Percentiles rank a stretch among this genome's conserved stretches.
Evolutionary conservation across 192 early-diverging fungal species (phyloP).

Genomic region (Gigaspora rosea): DNA sequence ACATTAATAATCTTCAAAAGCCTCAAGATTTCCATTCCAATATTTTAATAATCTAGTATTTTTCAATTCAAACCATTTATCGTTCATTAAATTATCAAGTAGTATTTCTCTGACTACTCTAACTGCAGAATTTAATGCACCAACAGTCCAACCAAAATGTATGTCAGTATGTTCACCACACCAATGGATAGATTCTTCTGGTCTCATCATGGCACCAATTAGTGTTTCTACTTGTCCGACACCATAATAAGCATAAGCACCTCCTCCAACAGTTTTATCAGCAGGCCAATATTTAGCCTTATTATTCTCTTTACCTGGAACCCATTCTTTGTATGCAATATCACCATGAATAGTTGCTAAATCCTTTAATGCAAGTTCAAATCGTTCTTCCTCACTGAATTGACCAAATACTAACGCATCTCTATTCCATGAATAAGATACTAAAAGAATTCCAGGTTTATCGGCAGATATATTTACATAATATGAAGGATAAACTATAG

Average conservation of each 20-base stretch:
- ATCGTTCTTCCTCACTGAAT: not conserved
- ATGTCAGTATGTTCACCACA: conserved; percentile 41
- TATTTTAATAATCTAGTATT: not conserved
- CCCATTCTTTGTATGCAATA: conserved; percentile 22
- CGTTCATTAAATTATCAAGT: not conserved
- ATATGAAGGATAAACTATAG: conserved; percentile 32
- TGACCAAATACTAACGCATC: conserved; percentile 17
- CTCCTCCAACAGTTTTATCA: conserved; percentile 32
- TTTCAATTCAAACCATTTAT: not conserved
- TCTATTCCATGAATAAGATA: conserved; percentile 26
- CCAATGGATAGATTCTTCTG: conserved; percentile 25
- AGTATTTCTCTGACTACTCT: not conserved
- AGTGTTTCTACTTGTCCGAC: not conserved
- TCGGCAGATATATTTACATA: not conserved
- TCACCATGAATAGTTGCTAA: conserved; percentile 34
- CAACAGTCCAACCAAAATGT: conserved; percentile 27
- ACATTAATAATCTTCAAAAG: no score
- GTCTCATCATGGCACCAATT: conserved; percentile 20
- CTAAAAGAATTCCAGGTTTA: conserved; percentile 30
- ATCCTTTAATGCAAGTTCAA: conserved; percentile 27
- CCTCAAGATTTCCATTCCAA: not conserved
- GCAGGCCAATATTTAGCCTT: conserved; percentile 24
- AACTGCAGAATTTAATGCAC: not conserved
- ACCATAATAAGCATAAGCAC: conserved; percentile 21
- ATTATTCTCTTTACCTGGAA: no score